Base-by-base conservation (phyloP, 1,139 yeast species). In the Candida freyschussii region DNA sequence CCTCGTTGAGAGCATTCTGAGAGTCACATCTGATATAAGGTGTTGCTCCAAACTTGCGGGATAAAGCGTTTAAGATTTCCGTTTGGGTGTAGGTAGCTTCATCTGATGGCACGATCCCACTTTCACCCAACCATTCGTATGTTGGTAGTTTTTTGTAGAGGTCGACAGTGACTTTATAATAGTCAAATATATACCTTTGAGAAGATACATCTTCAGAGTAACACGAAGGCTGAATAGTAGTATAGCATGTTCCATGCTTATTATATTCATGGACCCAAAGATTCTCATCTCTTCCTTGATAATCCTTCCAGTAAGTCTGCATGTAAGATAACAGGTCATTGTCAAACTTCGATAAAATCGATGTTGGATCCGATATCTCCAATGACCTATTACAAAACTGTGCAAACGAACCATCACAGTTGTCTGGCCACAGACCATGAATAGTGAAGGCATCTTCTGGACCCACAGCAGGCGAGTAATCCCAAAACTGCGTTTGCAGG, bases 241-340 rank as follows among this genome's bases (percentile, higher is more conserved):
- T 72, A 63, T 89, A 77, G 58, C 97, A 91, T 1, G 96, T 87
- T 5, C 91, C 97, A 53, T 91, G 98, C 58, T 91, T 91, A 63
- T 89, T 89, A 67, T 75, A 91, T 59, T 91, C 98, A 57, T 91
- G 97, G 18, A 75, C 68, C 97, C 98, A 91, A 36, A 91, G 65
- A 15, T 71, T 60, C 41, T 77, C 85, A 54, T 87, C 96, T 39
- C 70, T 54, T 2, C 93, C 91, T 39, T 75, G 75, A 56, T 69
- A 73, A 52, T 84, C 82, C 57, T 83, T 83, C 97, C 97, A 91
- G 33, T 68, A 59, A 15, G 49, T 48, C 13, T 63, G 52, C 86
- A 91, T 77, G 39, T 71, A 69, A 3, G 62, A 57, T 30, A 79
- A 64, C 34, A 91, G 64, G 5, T 63, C 48, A 34, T 76, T 78